Conservation (phyloP, 2,329 filamentous ascomycete species). For the Aspergillus costaricaensis region DNA sequence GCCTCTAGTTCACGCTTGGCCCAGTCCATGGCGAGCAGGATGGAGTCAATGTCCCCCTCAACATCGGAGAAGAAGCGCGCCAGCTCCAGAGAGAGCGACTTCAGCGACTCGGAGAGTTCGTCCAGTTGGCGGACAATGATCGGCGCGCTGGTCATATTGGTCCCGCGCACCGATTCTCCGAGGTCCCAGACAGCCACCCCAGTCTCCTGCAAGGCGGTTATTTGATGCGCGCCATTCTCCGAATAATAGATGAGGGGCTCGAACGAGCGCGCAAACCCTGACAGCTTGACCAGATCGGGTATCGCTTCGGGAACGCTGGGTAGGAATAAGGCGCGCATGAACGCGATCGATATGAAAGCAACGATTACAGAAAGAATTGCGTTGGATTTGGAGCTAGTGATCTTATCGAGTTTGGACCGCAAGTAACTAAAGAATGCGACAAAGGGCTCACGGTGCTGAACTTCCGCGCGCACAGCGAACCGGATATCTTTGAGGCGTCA, state of each 20-base stretch:
- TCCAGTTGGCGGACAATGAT: conserved; percentile 86
- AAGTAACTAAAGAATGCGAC: conserved; percentile 69
- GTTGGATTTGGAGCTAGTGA: conserved; percentile 71
- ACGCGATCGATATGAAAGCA: conserved; percentile 64
- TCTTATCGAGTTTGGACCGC: conserved; percentile 58
- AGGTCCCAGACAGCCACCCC: conserved; percentile 94
- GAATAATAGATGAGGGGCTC: conserved; percentile 95
- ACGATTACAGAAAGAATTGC: conserved; percentile 64
- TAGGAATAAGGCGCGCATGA: conserved; percentile 67
- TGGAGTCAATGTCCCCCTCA: conserved; percentile 88
- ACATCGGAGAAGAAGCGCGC: conserved; percentile 92
- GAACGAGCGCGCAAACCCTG: conserved; percentile 84
- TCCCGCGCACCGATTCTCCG: conserved; percentile 81
- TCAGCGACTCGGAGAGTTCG: conserved; percentile 80
- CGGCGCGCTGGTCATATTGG: conserved; percentile 86
- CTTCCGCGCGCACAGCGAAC: conserved; percentile 82
- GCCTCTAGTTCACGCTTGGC: conserved; percentile 79
- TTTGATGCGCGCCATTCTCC: conserved; percentile 82
- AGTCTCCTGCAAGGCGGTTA: conserved; percentile 85
- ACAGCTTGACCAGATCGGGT: conserved; percentile 87
- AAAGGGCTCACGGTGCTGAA: conserved; percentile 83
- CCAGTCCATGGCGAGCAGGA: conserved; percentile 96
- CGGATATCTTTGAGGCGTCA: conserved; percentile 68
- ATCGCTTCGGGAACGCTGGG: conserved; percentile 68
- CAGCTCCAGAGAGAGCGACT: conserved; percentile 79